Percentiles rank a stretch among this genome's conserved stretches.
Evolutionary conservation across 257 asterid genomes (phyloP).

Genomic region (Gentiana straminea): DNA sequence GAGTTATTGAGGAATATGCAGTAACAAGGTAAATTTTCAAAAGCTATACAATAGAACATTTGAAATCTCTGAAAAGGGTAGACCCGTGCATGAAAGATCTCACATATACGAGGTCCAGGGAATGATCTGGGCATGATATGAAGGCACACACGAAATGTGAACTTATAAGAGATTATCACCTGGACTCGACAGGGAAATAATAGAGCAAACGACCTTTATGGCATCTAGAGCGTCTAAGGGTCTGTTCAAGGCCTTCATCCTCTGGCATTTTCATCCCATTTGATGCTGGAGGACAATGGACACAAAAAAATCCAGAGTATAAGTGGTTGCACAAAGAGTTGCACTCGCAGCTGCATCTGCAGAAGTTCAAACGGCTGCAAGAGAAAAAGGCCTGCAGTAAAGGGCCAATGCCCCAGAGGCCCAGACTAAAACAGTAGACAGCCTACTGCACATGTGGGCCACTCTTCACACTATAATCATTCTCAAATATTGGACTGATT

Average conservation of each 20-base stretch:
- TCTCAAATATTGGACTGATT: no score
- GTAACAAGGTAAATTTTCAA: no score
- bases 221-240: constrained; percentile 66
- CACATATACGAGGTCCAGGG: no score
- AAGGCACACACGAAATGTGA: background rate
- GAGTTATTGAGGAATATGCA: no score
- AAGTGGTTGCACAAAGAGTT: background rate
- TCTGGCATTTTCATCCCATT: constrained; percentile 25
- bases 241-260: constrained; percentile 49
- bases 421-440: background rate
- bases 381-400: background rate
- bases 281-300: constrained; percentile 36
- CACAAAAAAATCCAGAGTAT: background rate
- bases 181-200: constrained; percentile 49
- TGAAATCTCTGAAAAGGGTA: no score
- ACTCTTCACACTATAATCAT: no score
- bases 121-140: background rate
- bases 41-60: no score
- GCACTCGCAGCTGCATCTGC: background rate
- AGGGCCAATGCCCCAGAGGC: background rate
- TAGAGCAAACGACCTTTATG: constrained; percentile 92
- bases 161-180: constrained; percentile 31
- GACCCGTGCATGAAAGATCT: no score
- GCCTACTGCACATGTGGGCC: no score
- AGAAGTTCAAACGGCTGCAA: background rate